Evolutionary conservation across 176 grass and related monocot genomes (phyloP).

Genomic region (Phragmites australis): DNA sequence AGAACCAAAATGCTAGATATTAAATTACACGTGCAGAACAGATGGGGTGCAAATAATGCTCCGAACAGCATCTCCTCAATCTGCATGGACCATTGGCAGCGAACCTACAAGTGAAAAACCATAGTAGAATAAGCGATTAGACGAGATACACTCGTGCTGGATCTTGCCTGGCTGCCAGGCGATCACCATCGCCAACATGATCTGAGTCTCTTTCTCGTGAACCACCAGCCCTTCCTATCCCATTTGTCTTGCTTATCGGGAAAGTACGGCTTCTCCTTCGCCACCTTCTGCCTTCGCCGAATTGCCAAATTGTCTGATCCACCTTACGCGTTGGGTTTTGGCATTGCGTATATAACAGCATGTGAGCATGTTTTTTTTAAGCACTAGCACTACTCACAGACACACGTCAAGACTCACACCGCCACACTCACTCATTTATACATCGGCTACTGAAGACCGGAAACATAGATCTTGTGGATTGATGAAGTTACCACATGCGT

Average conservation of each 20-base stretch:
- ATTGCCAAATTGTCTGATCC: too few species aligned
- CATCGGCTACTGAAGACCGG: too few species aligned
- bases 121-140: neutral
- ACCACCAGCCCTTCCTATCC: neutral
- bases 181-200: neutral
- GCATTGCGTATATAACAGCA: too few species aligned
- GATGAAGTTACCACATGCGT: too few species aligned
- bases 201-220: constrained; percentile 3
- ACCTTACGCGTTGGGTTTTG: too few species aligned
- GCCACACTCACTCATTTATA: too few species aligned
- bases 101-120: neutral
- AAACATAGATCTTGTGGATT: too few species aligned
- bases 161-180: neutral
- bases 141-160: neutral
- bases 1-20: neutral
- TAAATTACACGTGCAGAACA: neutral
- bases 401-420: too few species aligned
- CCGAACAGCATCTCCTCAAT: neutral
- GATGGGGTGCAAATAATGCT: neutral
- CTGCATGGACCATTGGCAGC: neutral
- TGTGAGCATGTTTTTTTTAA: too few species aligned
- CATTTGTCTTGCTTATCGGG: neutral
- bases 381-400: too few species aligned
- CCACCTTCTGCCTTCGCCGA: neutral
- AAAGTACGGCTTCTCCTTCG: neutral